Evolutionary conservation across 2,329 filamentous ascomycete species (phyloP).

Genomic region (Paracoccidioides lutzii): DNA sequence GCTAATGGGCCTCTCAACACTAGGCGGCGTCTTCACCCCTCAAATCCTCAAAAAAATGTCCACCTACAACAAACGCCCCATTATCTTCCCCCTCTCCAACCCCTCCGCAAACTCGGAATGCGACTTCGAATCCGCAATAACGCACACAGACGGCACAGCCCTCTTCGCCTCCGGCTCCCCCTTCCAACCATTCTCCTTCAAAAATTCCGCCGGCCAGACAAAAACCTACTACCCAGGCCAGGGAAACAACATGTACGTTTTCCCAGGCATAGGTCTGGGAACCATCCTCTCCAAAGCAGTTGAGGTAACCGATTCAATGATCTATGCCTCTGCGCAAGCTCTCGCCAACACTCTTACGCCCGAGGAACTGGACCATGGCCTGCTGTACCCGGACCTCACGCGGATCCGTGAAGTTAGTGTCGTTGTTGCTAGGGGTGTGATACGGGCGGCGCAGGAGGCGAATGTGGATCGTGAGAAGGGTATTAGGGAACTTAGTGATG

Average conservation of each 20-base stretch:
- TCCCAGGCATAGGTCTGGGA: constrained; percentile 88
- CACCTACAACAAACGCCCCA: constrained; percentile 60
- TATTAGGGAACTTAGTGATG: constrained; percentile 32
- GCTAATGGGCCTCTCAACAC: constrained; percentile 85
- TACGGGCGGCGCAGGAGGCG: constrained; percentile 76
- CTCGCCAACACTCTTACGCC: constrained; percentile 65
- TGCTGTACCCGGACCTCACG: constrained; percentile 83
- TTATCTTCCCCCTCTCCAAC: constrained; percentile 94
- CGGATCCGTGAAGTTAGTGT: constrained; percentile 85
- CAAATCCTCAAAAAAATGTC: constrained; percentile 57
- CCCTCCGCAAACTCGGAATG: constrained; percentile 94
- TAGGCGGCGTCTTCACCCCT: constrained; percentile 87
- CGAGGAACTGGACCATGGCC: constrained; percentile 68
- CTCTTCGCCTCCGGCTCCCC: constrained; percentile 94
- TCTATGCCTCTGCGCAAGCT: constrained; percentile 81
- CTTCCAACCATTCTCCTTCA: constrained; percentile 61
- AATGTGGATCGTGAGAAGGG: constrained; percentile 47
- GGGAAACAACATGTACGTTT: constrained; percentile 79
- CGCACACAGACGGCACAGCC: constrained; percentile 78
- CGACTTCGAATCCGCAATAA: constrained; percentile 86
- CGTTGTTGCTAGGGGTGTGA: constrained; percentile 77
- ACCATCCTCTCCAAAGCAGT: constrained; percentile 83
- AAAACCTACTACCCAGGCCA: constrained; percentile 65
- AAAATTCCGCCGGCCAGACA: constrained; percentile 43
- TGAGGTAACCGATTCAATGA: constrained; percentile 85